These are phyloP conservation scores for Penicillium paradoxum DNA, from an alignment of 495 filamentous ascomycete genomes.

Conservation along the genomic window DNA sequence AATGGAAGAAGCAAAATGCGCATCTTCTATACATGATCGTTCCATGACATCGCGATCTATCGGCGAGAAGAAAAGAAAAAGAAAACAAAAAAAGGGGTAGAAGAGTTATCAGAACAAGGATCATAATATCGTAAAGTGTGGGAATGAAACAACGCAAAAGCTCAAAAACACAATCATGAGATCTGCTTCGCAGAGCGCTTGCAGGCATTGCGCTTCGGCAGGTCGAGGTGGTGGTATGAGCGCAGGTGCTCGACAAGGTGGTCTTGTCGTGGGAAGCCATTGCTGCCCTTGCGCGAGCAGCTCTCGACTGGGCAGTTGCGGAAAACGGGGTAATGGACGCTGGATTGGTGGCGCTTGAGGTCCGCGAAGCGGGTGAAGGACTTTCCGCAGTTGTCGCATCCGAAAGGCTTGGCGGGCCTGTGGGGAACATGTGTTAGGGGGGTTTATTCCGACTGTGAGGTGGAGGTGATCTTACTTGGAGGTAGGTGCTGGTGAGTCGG, in stretches of 20 bases:
- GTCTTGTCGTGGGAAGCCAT: constrained; percentile 80
- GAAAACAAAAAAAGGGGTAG: background rate
- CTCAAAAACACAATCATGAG: constrained; percentile 2
- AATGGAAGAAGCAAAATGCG: background rate
- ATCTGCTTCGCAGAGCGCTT: constrained; percentile 31
- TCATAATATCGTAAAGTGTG: constrained; percentile 11
- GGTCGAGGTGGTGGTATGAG: constrained; percentile 61
- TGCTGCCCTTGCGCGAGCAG: constrained; percentile 72
- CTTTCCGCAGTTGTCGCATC: constrained; percentile 41
- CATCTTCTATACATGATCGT: constrained; percentile 7
- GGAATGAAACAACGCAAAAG: background rate
- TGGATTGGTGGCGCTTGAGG: constrained; percentile 49
- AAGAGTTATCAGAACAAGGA: background rate
- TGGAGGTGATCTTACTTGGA: constrained; percentile 19
- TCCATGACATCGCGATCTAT: background rate
- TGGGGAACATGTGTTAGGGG: constrained; percentile 1
- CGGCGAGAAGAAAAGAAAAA: background rate
- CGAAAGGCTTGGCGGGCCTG: constrained; percentile 39
- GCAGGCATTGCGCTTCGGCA: constrained; percentile 41
- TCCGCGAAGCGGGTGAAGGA: constrained; percentile 51
- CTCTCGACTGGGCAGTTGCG: constrained; percentile 72
- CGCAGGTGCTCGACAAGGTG: constrained; percentile 86
- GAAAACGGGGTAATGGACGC: constrained; percentile 53
- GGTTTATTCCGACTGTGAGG: background rate
- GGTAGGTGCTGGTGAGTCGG: constrained; percentile 18